A percentile compares a stretch with the other conserved stretches of the same genome.
phyloP scores from a whole-genome alignment of 192 early-diverging fungal genomes.

The Coemansia sp. region DNA sequence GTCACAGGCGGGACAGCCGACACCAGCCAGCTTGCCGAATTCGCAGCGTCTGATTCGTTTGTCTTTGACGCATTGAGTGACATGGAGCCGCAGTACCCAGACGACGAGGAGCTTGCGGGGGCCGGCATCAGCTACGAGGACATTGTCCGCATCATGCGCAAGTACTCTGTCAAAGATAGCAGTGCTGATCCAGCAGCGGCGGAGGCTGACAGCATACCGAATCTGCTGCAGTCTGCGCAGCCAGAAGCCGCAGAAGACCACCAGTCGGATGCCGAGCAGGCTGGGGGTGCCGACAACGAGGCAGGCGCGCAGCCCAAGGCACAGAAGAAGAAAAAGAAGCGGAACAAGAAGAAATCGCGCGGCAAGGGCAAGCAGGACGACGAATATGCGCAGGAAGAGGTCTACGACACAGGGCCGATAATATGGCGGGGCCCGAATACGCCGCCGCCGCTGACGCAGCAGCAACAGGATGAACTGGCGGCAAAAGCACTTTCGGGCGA shows the following conservation, averaged over 20 bases:
- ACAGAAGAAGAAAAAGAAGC: conserved; percentile 26
- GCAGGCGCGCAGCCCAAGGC: conserved; percentile 1
- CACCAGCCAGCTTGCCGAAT: conserved; percentile 20
- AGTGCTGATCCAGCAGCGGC: neutral
- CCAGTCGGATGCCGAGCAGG: neutral
- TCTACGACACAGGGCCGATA: neutral
- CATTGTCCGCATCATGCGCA: conserved; percentile 11
- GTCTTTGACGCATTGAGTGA: conserved; percentile 17
- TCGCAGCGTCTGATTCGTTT: conserved; percentile 20
- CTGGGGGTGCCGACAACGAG: neutral
- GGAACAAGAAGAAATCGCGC: conserved; percentile 17
- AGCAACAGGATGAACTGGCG: neutral
- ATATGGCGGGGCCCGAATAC: too few relatives aligned
- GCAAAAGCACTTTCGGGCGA: neutral
- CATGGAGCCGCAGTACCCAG: conserved; percentile 10
- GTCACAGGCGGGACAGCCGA: conserved; percentile 22
- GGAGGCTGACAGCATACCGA: neutral
- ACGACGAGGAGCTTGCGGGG: neutral
- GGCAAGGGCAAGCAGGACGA: conserved; percentile 17
- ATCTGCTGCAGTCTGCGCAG: neutral
- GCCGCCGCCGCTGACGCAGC: too few relatives aligned
- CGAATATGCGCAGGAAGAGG: neutral
- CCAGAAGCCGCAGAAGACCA: neutral
- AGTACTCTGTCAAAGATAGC: conserved; percentile 8
- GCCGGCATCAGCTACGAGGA: conserved; percentile 4